Base-by-base conservation (phyloP, 139 green algal species). In the Chlorella sp. region DNA sequence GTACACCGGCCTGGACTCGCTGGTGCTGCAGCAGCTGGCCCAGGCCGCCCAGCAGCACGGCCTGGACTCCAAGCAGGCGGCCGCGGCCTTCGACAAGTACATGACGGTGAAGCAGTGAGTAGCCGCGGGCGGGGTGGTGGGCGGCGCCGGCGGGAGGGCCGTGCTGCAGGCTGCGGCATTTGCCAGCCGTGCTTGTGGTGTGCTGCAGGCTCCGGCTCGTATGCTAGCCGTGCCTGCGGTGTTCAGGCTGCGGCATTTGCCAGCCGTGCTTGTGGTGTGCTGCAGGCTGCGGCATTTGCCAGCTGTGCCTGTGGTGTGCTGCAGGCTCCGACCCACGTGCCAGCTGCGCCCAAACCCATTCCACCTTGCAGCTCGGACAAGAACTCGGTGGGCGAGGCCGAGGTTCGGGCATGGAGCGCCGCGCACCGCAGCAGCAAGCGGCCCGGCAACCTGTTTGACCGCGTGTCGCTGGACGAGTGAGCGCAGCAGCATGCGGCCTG, bases 11-110 rank as follows among this genome's bases (percentile, higher is more conserved):
- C 30, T 88, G 17, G 36, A 83, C 32, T 4, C n/a, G 0, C 36
- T 54, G 20, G 65, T 90, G 41, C 77, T 90, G 9, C 28, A 34
- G 38, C 51, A 78, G 64, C 76, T 90, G 34, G n/a, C 17, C 5
- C 46, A 24, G 24, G 16, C 82, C 4, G 83, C 83, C 0, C 30
- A 86, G 40, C 32, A 68, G 43, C 68, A 85, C 41, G 68, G 69
- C 32, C n/a, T 90, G n/a, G 69, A 85, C 38, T 69, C 87, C 26
- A 86, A 74, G 60, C 36, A 69, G 44, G 36, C 80, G 1, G 87
- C 82, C n/a, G 58, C 46, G 32, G 51, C 51, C 64, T 88, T 90
- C 58, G 87, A 90, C 60, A 88, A 88, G 76, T 90, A 87, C 74
- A 88, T 90, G 77, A 87, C 36, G 9, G 56, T 82, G n/a, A 48